Conservation (phyloP, 129 eudicot species). For the Escallonia herrerae region DNA sequence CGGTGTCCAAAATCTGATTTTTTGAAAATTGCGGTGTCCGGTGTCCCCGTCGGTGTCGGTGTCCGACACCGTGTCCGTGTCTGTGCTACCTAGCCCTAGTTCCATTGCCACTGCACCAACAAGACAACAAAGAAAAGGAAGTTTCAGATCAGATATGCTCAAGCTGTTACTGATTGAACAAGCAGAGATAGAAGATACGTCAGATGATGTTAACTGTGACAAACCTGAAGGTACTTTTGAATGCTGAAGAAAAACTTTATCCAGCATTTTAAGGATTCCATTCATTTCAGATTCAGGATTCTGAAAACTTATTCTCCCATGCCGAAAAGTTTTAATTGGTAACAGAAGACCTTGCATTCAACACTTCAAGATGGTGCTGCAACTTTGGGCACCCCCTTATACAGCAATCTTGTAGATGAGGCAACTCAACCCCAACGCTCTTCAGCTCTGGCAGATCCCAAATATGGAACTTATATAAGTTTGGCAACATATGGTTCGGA, state of each 20-base stretch:
- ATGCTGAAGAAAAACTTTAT: background rate
- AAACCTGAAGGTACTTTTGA: background rate
- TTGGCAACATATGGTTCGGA: background rate
- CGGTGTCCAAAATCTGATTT: no score
- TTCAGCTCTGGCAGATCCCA: constrained; percentile 17
- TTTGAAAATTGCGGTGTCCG: no score
- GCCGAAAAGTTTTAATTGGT: background rate
- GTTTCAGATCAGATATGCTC: no score
- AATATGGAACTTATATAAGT: background rate
- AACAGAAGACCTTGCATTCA: background rate
- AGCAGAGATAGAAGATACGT: no score
- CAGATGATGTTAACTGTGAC: background rate
- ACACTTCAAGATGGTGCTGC: background rate
- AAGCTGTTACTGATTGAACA: no score
- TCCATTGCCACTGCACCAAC: no score
- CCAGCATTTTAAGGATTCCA: background rate
- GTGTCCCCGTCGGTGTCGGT: no score
- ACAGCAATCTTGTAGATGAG: constrained; percentile 11
- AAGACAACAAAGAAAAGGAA: no score
- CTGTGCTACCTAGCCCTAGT: no score
- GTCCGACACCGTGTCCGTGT: no score
- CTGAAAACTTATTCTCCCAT: background rate
- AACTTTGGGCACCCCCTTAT: constrained; percentile 24
- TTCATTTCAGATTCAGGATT: background rate
- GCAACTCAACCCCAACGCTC: constrained; percentile 5